Evolutionary conservation across 2,329 filamentous ascomycete genomes (phyloP), one percentile per base, ranked within the genome.

Genomic region (Cladorrhinum sp.): DNA sequence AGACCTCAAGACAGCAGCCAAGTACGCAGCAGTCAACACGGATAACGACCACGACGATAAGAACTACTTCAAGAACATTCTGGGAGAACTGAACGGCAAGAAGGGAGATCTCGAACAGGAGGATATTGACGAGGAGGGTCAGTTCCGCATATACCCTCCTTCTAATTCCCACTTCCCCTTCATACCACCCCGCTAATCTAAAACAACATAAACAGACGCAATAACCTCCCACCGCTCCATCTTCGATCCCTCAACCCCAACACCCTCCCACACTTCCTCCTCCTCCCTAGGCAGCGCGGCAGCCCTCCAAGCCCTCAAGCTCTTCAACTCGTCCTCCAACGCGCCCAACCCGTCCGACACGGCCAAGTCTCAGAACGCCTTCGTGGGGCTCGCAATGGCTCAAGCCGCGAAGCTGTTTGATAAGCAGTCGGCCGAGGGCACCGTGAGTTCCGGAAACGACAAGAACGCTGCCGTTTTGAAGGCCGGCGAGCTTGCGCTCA

Each of bases 321-420:
- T 88, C 79, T 96, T 96, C 75, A 85, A 82, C 38, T 79, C 82
- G 52, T 82, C 85, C 22, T 18, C 32, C 16, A 2, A 36, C 27
- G 29, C 29, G 9, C 7, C 24, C 18, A 18, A 49, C 6, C 20
- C 48, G 20, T 23, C 50, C 51, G 32, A 77, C 76, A 52, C 78
- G n/a, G n/a, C n/a, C 81, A 70, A 85, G 85, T 56, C 62, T 67
- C 88, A 96, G 81, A 91, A 88, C 73, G 84, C 88, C 63, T 91
- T 96, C 70, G 84, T 96, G 64, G 90, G 89, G 3, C 79, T 96
- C 73, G 93, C 93, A 49, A 93, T 97, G 91, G 86, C 83, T 8
- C 89, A 97, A 78, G 93, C 92, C 32, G 88, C 87, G 70, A 92
- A 93, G 81, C 78, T 88, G 20, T 87, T 88, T 67, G 85, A 88